phyloP scores from a whole-genome alignment of 345 rosid genomes.

The Eucalyptus dawsonii region DNA sequence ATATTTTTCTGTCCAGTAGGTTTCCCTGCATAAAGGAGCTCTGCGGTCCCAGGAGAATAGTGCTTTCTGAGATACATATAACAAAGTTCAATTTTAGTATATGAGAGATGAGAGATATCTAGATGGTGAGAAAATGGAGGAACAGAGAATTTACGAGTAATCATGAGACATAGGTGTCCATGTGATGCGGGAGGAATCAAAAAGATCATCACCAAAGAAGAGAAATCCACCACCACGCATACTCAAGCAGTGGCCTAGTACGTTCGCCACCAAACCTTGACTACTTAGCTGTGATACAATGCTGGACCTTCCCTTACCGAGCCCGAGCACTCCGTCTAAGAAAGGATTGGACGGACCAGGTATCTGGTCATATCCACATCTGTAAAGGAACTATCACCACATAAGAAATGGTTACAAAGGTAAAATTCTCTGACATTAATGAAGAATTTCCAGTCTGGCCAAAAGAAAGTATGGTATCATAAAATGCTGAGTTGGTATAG shows the following conservation, averaged over 20 bases:
- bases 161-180: conserved; percentile 80
- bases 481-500: not conserved
- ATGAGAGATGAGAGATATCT: not conserved
- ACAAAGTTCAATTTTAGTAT: not conserved
- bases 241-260: conserved; percentile 82
- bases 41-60: conserved; percentile 75
- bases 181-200: conserved; percentile 43
- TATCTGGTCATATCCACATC: conserved; percentile 85
- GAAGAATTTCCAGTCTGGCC: not conserved
- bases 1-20: conserved; percentile 50
- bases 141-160: conserved; percentile 17
- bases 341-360: conserved; percentile 62
- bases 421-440: not conserved
- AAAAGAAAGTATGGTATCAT: not conserved
- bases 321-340: conserved; percentile 94
- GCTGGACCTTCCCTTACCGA: conserved; percentile 81
- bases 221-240: conserved; percentile 78
- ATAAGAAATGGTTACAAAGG: not conserved
- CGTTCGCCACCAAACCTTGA: conserved; percentile 54
- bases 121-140: not conserved
- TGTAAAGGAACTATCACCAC: conserved; percentile 3
- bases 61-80: conserved; percentile 34
- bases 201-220: conserved; percentile 76
- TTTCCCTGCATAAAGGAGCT: conserved; percentile 51
- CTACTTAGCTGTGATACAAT: conserved; percentile 64